These are phyloP conservation scores for Pseudogymnoascus sp. DNA, from an alignment of 2,329 filamentous ascomycete genomes.

Conservation along the genomic window DNA sequence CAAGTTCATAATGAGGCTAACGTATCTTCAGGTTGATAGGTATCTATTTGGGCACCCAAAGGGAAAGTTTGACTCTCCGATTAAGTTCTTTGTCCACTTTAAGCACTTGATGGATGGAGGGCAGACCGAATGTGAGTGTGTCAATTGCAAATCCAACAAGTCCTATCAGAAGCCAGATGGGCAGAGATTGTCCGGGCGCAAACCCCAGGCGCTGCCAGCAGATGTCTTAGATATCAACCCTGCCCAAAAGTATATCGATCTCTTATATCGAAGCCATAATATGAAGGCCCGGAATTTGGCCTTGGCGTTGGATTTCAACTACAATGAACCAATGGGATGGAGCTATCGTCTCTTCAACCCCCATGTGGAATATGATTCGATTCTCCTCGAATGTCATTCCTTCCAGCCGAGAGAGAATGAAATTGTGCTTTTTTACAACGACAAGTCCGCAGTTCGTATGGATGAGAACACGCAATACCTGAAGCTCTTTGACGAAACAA, in stretches of 20 bases:
- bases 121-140: slow-evolving; percentile 1
- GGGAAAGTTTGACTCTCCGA: slow-evolving; percentile 11
- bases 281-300: background rate
- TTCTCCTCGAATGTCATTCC: slow-evolving; percentile 3
- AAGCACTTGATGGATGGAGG: slow-evolving; percentile 9
- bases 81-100: slow-evolving; percentile 11
- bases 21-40: background rate
- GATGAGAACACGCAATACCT: slow-evolving; percentile 1
- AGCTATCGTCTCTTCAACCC: slow-evolving; percentile 1
- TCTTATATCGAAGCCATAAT: slow-evolving; percentile 6
- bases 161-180: background rate
- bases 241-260: slow-evolving; percentile 7
- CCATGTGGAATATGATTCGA: background rate
- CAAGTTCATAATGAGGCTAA: background rate
- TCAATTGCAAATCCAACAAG: slow-evolving; percentile 4
- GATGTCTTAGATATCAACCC: background rate
- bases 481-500: background rate
- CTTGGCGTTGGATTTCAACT: background rate
- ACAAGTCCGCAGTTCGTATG: background rate
- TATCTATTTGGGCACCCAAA: slow-evolving; percentile 10
- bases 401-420: slow-evolving; percentile 11
- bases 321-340: background rate
- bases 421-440: slow-evolving; percentile 10
- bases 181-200: background rate
- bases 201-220: background rate